These are phyloP conservation scores for Paulownia fortunei DNA, from an alignment of 257 asterid genomes.

Conservation along the genomic window DNA sequence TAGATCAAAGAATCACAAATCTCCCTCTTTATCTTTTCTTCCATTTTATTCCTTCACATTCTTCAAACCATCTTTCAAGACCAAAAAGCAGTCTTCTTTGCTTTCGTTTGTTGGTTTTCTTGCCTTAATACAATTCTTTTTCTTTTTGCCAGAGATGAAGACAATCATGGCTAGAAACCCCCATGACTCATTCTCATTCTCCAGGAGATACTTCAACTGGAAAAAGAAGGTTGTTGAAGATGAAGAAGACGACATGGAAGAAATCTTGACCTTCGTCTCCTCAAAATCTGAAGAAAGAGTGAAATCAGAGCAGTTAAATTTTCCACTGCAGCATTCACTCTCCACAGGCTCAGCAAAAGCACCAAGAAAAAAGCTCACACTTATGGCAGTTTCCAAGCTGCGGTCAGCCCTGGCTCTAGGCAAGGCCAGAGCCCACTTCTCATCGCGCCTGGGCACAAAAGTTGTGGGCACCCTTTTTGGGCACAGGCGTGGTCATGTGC, in stretches of 20 bases:
- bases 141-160: constrained; percentile 48
- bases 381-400: constrained; percentile 52
- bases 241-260: constrained; percentile 60
- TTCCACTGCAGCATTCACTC: constrained; percentile 45
- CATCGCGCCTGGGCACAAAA: constrained; percentile 58
- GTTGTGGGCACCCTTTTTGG: constrained; percentile 88
- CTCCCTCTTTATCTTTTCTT: no score
- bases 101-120: neutral
- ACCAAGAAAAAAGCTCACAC: constrained; percentile 54
- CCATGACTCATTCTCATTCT: constrained; percentile 84
- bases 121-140: neutral
- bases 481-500: constrained; percentile 80
- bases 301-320: constrained; percentile 18
- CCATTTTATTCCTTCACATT: neutral
- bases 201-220: constrained; percentile 77
- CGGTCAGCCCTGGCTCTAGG: constrained; percentile 54
- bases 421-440: constrained; percentile 41
- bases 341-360: constrained; percentile 33
- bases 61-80: neutral
- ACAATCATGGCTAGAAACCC: constrained; percentile 64
- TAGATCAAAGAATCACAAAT: neutral
- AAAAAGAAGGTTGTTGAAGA: constrained; percentile 64
- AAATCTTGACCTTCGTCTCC: constrained; percentile 46
- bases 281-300: constrained; percentile 35
- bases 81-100: neutral